phyloP scores from a whole-genome alignment of 2,329 filamentous ascomycete genomes.

The Pseudogymnoascus sp. region DNA sequence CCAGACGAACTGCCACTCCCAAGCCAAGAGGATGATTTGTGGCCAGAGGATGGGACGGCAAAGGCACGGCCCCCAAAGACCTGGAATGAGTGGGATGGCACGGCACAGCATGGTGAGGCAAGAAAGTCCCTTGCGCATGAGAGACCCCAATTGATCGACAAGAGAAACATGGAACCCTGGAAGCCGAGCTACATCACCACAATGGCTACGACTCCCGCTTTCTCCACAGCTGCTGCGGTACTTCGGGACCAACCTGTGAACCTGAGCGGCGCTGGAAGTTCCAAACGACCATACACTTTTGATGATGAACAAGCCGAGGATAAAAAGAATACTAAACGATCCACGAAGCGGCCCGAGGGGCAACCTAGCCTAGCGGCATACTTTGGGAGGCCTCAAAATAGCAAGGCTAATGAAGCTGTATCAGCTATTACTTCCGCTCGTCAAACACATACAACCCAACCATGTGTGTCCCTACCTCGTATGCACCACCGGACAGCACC shows the following conservation, averaged over 20 bases:
- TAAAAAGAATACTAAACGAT: neutral
- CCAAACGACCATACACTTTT: neutral
- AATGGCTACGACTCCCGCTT: neutral
- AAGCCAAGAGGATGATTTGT: constrained; percentile 58
- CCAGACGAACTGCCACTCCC: constrained; percentile 34
- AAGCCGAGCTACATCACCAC: neutral
- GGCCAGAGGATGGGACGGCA: constrained; percentile 54
- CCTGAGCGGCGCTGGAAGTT: neutral
- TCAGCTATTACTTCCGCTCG: neutral
- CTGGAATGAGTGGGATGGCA: neutral
- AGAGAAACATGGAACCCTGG: neutral
- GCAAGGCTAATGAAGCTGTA: neutral
- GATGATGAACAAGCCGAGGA: neutral
- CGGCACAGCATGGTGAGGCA: neutral
- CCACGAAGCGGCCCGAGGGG: neutral
- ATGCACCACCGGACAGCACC: neutral
- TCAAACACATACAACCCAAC: neutral
- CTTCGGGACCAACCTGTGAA: neutral
- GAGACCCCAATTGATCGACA: neutral
- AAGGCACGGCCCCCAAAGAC: constrained; percentile 24
- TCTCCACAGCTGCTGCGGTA: constrained; percentile 1
- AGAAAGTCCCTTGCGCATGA: neutral
- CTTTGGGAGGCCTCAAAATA: neutral
- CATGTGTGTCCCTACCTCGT: neutral
- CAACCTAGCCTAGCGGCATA: constrained; percentile 1